phyloP scores from a whole-genome alignment of 192 early-diverging fungal genomes.

The Gorgonomyces haynaldii region DNA sequence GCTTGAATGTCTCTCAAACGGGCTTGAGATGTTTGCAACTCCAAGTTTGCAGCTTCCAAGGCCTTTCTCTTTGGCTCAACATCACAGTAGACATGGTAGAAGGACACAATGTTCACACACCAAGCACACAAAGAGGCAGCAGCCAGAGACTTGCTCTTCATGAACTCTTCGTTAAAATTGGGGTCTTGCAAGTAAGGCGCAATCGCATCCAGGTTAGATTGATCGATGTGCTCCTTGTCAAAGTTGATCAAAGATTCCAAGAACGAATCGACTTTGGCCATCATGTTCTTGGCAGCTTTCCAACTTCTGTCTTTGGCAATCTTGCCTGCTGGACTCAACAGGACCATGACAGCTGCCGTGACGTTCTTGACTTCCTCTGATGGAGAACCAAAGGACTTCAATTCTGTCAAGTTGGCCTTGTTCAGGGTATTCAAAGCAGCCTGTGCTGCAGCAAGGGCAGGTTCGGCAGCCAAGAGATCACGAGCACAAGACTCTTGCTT shows the following conservation, averaged over 20 bases:
- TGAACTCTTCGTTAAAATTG: slow-evolving; percentile 55
- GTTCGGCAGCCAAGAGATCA: slow-evolving; percentile 51
- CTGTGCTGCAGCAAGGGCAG: slow-evolving; percentile 45
- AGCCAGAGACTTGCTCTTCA: slow-evolving; percentile 52
- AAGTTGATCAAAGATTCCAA: slow-evolving; percentile 46
- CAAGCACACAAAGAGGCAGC: slow-evolving; percentile 54
- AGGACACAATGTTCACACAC: slow-evolving; percentile 52
- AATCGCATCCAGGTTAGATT: slow-evolving; percentile 48
- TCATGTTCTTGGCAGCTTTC: slow-evolving; percentile 59
- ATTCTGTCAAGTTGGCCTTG: slow-evolving; percentile 57
- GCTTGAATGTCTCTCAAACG: slow-evolving; percentile 43
- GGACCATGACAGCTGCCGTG: slow-evolving; percentile 49
- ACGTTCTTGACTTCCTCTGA: slow-evolving; percentile 48
- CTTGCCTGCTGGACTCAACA: slow-evolving; percentile 49
- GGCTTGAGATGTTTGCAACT: slow-evolving; percentile 41
- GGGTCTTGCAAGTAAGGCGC: slow-evolving; percentile 47
- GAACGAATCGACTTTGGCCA: slow-evolving; percentile 60
- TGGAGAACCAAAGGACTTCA: slow-evolving; percentile 57
- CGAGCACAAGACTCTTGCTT: slow-evolving; percentile 44
- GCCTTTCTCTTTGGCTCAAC: slow-evolving; percentile 54
- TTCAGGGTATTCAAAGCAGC: slow-evolving; percentile 51
- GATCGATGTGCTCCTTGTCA: slow-evolving; percentile 54
- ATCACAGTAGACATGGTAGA: slow-evolving; percentile 52
- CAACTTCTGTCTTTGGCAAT: slow-evolving; percentile 54
- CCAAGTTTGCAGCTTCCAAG: slow-evolving; percentile 41